Base-by-base conservation (phyloP, 2,329 filamentous ascomycete genomes). In the Hysterium pulicare region DNA sequence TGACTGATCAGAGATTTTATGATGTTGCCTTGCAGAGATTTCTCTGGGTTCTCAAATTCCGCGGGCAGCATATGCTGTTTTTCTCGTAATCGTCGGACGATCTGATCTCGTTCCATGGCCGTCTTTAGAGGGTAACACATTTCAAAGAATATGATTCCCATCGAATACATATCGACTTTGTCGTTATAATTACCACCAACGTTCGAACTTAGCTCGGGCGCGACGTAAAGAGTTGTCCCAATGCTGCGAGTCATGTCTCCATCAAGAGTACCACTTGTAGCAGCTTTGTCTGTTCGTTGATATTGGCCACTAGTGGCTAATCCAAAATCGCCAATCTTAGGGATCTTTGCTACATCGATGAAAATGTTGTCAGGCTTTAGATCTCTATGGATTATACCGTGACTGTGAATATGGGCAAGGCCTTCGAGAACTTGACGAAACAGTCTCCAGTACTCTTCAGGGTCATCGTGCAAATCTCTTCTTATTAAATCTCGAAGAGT, bases 361-460 rank as follows among this genome's bases (percentile, higher is more conserved):
- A 98, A 98, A 22, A 98, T 84, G 52, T 98, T 98, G 61, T 97
- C 93, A 0, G 93, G 93, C 62, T 98, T 98, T 21, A 98, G 75
- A 64, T 98, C 93, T 7, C 93, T 85, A 64, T 98, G 93, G 11
- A 97, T 93, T 51, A 98, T 95, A 38, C 87, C 90, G 45, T 91
- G 78, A 9, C 84, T 80, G 64, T 98, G 93, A 33, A 98, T 93
- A 62, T 97, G 89, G 11, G 82, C 83, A 31, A 98, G 70, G 0
- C 91, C 93, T 65, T 97, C 90, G 4, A 97, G 72, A 9, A 97
- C 84, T 57, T 97, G 91, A 23, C 91, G 82, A 51, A 97, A 90
- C 4, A 97, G 74, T 22, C 90, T 82, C 93, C 93, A 98, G 13
- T 86, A 81, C 56, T 95, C 86, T 21, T 89, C 78, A 2, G 78